A percentile compares a stretch with the other conserved stretches of the same genome.
Conservation (phyloP, 2,329 filamentous ascomycete genomes). For the Beauveria pseudobassiana region DNA sequence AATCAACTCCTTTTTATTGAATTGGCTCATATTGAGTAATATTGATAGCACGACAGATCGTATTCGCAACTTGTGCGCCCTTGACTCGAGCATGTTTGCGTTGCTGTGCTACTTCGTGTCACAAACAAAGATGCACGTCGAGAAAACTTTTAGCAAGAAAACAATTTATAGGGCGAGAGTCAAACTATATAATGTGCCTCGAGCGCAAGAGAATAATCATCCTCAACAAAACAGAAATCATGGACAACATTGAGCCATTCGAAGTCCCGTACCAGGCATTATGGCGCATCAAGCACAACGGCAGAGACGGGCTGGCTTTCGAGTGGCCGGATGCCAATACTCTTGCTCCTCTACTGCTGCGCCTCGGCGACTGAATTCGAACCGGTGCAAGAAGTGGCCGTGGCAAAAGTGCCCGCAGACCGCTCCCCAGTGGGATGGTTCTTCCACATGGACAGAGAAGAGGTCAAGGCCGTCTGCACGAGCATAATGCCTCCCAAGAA, state of each 20-base stretch:
- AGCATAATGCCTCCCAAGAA: neutral
- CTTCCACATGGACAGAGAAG: neutral
- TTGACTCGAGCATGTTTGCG: neutral
- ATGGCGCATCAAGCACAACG: constrained; percentile 1
- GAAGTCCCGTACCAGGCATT: neutral
- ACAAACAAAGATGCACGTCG: neutral
- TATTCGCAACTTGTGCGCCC: neutral
- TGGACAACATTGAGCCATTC: neutral
- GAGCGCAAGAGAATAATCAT: too few species aligned
- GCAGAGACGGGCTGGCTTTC: neutral
- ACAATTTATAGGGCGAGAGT: too few species aligned
- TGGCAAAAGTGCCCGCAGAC: neutral
- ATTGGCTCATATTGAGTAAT: too few species aligned
- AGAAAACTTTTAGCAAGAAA: neutral
- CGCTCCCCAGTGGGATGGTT: neutral
- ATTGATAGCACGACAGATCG: neutral
- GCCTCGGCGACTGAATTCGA: neutral
- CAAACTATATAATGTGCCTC: too few species aligned
- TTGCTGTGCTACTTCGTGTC: neutral
- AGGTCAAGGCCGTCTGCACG: neutral
- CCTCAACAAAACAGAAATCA: neutral
- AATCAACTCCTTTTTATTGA: too few species aligned
- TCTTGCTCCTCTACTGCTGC: neutral
- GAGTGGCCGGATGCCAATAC: neutral
- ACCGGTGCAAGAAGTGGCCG: neutral